A percentile compares a stretch with the other conserved stretches of the same genome.
Conservation (phyloP, 305 asterid species). For the Solanum hybrid region DNA sequence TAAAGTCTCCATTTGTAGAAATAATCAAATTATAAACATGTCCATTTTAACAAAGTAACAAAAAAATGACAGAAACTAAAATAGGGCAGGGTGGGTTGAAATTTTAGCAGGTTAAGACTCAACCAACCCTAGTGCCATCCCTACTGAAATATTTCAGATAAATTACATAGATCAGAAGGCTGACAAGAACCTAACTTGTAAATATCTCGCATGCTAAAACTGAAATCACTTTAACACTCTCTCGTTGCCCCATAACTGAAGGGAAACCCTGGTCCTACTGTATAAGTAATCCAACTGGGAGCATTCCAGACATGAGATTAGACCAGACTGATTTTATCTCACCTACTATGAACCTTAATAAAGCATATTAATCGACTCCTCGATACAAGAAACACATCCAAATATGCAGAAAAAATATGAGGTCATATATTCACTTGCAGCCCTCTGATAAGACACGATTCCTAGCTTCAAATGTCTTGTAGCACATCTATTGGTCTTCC, state of each 20-base stretch:
- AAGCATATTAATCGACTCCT: background rate
- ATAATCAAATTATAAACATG: background rate
- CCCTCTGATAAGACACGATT: background rate
- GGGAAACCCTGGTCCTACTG: background rate
- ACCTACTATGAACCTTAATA: background rate
- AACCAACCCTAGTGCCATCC: background rate
- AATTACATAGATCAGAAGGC: background rate
- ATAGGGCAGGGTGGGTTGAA: background rate
- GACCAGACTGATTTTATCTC: background rate
- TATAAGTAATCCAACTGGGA: background rate
- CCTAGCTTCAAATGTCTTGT: background rate
- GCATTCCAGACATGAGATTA: background rate
- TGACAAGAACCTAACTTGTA: background rate
- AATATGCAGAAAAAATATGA: background rate
- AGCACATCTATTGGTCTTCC: background rate
- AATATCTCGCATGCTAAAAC: background rate
- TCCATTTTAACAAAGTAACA: background rate
- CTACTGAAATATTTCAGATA: background rate
- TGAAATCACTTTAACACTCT: background rate
- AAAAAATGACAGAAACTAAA: background rate
- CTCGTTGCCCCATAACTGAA: background rate
- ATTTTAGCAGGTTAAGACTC: background rate
- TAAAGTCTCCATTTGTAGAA: too few species aligned
- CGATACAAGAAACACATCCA: background rate
- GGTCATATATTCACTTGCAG: background rate